These are phyloP conservation scores for Zygotorulaspora mrakii DNA, from an alignment of 1,139 yeast genomes.

Conservation along the genomic window DNA sequence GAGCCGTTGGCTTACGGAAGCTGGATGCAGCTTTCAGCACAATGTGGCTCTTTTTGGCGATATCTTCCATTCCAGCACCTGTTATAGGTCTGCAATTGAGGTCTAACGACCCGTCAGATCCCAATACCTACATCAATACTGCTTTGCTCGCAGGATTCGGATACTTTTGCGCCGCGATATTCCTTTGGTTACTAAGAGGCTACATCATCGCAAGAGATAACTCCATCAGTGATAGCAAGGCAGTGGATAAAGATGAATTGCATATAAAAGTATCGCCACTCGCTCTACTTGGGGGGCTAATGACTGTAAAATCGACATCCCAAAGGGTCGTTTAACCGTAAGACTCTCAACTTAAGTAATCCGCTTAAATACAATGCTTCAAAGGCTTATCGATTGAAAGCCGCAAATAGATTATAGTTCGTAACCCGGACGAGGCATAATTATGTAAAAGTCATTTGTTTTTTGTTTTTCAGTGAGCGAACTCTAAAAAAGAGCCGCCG, in stretches of 20 bases:
- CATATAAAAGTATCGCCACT: slow-evolving; percentile 7
- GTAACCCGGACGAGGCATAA: neutral
- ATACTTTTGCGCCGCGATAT: slow-evolving; percentile 37
- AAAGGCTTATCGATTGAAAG: no score
- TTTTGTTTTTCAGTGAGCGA: neutral
- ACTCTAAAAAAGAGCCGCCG: slow-evolving; percentile 4
- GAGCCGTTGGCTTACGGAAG: slow-evolving; percentile 48
- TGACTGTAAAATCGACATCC: slow-evolving; percentile 1
- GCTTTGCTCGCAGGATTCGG: slow-evolving; percentile 51
- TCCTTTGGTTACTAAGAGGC: slow-evolving; percentile 37
- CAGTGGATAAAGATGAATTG: slow-evolving; percentile 13
- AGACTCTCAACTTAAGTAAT: no score
- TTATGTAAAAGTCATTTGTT: slow-evolving; percentile 1
- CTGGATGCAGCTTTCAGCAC: slow-evolving; percentile 48
- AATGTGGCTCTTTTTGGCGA: slow-evolving; percentile 48
- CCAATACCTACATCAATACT: slow-evolving; percentile 46
- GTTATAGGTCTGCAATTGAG: slow-evolving; percentile 41
- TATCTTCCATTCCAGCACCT: slow-evolving; percentile 47
- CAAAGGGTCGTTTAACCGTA: no score
- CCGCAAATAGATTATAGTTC: no score
- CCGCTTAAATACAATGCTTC: no score
- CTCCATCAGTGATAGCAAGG: slow-evolving; percentile 11
- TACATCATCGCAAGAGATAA: slow-evolving; percentile 27
- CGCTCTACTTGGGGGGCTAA: slow-evolving; percentile 6
- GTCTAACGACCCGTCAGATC: slow-evolving; percentile 7